Evolutionary conservation across 305 asterid genomes (phyloP).

Genomic region (Plantago rigida): DNA sequence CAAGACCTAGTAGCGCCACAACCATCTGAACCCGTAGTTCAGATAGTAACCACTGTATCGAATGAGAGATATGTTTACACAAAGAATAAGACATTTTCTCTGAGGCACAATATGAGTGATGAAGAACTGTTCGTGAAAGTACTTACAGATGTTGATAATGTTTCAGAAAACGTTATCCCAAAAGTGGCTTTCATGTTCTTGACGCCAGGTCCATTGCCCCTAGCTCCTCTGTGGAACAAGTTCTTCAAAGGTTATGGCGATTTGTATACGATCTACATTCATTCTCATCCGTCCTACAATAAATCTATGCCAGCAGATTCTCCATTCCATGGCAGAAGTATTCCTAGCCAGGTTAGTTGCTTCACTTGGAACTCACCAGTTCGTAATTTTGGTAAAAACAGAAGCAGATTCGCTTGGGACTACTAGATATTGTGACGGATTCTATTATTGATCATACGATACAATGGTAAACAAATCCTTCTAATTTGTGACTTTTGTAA

Average conservation of each 20-base stretch:
- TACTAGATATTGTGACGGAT: too few relatives aligned
- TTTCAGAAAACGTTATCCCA: conserved; percentile 3
- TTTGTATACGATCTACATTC: conserved; percentile 46
- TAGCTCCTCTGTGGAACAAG: conserved; percentile 51
- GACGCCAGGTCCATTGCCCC: conserved; percentile 64
- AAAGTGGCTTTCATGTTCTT: conserved; percentile 69
- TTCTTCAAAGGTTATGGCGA: conserved; percentile 47
- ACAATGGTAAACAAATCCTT: too few relatives aligned
- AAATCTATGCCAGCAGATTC: conserved; percentile 36
- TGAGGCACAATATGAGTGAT: conserved; percentile 50
- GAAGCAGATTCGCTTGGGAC: background rate
- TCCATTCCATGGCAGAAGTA: conserved; percentile 41
- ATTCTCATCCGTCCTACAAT: conserved; percentile 60
- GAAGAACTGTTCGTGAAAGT: conserved; percentile 44
- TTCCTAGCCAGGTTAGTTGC: conserved; percentile 55
- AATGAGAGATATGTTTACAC: background rate
- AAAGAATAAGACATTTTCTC: background rate
- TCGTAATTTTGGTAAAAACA: background rate
- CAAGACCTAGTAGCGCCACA: background rate
- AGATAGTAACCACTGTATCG: too few relatives aligned
- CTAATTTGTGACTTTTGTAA: too few relatives aligned
- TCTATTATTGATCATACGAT: too few relatives aligned
- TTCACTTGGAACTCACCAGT: background rate
- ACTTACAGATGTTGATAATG: conserved; percentile 1
- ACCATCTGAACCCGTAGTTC: too few relatives aligned